Evolutionary conservation across 2,329 filamentous ascomycete species (phyloP).

Genomic region (Pyrenophora graminea): DNA sequence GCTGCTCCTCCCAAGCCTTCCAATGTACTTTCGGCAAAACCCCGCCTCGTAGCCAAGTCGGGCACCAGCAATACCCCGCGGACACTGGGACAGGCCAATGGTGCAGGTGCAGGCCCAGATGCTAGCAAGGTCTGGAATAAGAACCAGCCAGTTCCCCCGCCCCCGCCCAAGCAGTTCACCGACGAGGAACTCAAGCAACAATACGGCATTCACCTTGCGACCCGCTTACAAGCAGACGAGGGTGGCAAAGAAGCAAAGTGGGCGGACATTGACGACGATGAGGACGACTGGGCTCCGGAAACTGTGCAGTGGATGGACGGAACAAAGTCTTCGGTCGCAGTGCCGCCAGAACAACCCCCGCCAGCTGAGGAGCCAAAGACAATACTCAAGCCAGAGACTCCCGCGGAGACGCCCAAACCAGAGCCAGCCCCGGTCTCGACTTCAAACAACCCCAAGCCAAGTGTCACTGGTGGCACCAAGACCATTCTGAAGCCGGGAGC

Average conservation of each 20-base stretch:
- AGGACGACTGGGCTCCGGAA: slow-evolving; percentile 85
- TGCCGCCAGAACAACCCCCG: slow-evolving; percentile 50
- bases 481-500: slow-evolving; percentile 56
- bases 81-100: slow-evolving; percentile 60
- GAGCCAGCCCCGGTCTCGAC: slow-evolving; percentile 19
- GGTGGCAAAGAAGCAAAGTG: slow-evolving; percentile 76
- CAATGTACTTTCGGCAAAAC: slow-evolving; percentile 61
- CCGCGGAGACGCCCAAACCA: slow-evolving; percentile 48
- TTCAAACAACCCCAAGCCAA: slow-evolving; percentile 42
- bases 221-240: slow-evolving; percentile 75
- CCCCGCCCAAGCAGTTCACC: slow-evolving; percentile 79
- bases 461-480: slow-evolving; percentile 48
- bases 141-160: slow-evolving; percentile 73
- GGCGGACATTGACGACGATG: slow-evolving; percentile 88
- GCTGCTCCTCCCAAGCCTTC: slow-evolving; percentile 51
- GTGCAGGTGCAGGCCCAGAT: slow-evolving; percentile 67
- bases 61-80: slow-evolving; percentile 62
- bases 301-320: slow-evolving; percentile 87
- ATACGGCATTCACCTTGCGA: slow-evolving; percentile 84
- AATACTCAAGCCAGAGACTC: slow-evolving; percentile 27
- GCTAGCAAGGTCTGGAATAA: slow-evolving; percentile 84
- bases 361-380: slow-evolving; percentile 36
- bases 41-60: slow-evolving; percentile 76
- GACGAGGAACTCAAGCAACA: slow-evolving; percentile 84
- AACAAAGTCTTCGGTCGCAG: slow-evolving; percentile 76